Percentiles rank a stretch among this genome's conserved stretches.
phyloP scores from a whole-genome alignment of 2,329 filamentous ascomycete species.

The Tolypocladium tropicale region DNA sequence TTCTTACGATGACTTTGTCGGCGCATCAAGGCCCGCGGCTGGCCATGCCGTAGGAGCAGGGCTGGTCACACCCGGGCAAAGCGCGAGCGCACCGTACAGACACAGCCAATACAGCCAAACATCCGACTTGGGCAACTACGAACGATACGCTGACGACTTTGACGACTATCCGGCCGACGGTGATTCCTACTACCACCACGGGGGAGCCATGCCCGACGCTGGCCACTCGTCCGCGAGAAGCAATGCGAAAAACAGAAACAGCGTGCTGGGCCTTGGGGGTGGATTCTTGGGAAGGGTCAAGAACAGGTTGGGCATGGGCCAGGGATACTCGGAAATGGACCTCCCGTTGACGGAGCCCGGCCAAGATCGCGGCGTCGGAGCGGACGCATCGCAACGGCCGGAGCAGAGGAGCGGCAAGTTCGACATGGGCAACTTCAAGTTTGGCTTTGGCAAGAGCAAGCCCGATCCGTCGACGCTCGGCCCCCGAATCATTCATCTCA shows the following conservation, averaged over 20 bases:
- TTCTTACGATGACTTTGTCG: slow-evolving; percentile 92
- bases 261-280: slow-evolving; percentile 76
- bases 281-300: slow-evolving; percentile 81
- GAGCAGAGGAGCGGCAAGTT: slow-evolving; percentile 46
- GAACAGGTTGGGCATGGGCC: slow-evolving; percentile 79
- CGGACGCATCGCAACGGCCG: slow-evolving; percentile 31
- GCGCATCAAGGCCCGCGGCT: slow-evolving; percentile 39
- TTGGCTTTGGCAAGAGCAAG: slow-evolving; percentile 77
- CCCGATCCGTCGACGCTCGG: slow-evolving; percentile 84
- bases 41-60: slow-evolving; percentile 26
- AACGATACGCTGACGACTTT: slow-evolving; percentile 78
- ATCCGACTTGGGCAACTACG: slow-evolving; percentile 77
- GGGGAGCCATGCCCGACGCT: slow-evolving; percentile 49
- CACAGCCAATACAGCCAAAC: slow-evolving; percentile 58
- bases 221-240: slow-evolving; percentile 28
- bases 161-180: slow-evolving; percentile 74
- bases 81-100: slow-evolving; percentile 31
- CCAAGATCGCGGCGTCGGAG: slow-evolving; percentile 23
- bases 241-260: slow-evolving; percentile 71
- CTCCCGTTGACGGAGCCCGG: slow-evolving; percentile 76
- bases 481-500: slow-evolving; percentile 86
- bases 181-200: slow-evolving; percentile 74
- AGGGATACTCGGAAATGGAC: slow-evolving; percentile 96
- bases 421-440: slow-evolving; percentile 73
- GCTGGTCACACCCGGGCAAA: slow-evolving; percentile 7